Evolutionary conservation across 83 land plant species (phyloP), one percentile per base, ranked within the genome.

Genomic region (Picea abies): DNA sequence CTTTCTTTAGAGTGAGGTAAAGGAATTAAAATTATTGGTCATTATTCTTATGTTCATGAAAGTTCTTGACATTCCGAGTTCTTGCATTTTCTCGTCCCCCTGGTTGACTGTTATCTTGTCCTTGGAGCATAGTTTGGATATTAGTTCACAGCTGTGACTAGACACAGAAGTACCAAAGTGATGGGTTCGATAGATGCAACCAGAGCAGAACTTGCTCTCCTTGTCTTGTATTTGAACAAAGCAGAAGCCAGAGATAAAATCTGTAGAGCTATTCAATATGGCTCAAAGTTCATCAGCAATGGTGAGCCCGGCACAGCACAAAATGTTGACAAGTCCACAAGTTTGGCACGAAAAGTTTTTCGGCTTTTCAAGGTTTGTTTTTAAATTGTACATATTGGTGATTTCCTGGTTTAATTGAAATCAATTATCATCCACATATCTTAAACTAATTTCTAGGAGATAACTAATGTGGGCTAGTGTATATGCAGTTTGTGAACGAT

Each of bases 191-290:
- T 94, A 26, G 96, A 94, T 82, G 88, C 85, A 17, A 83, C 93
- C 2, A 86, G 96, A 81, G 95, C 95, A 70, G 96, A 94, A 73
- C 93, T 94, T 80, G 96, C 87, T 76, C 89, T 94, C 62, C 83
- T 88, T 47, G 89, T 92, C 60, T 60, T 91, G 79, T 94, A 92
- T 83, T 66, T 94, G 89, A 94, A 89, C 88, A 94, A 94, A 82
- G 95, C 96, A 41, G 96, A 94, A 85, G 90, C 95, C 11, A 94
- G 96, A 81, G 96, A 94, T 82, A 94, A 94, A 86, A 90, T 94
- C 78, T 94, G 96, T 83, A 87, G 96, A 71, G 95, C 96, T 39
- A 94, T 94, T 65, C 96, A 94, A 72, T 94, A 94, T 85, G 96
- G 96, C 60, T 89, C 95, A n/a, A 94, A 92, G 75, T 94, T 90